Evolutionary conservation across 345 rosid species (phyloP).

Genomic region (Melastoma malabathricum): DNA sequence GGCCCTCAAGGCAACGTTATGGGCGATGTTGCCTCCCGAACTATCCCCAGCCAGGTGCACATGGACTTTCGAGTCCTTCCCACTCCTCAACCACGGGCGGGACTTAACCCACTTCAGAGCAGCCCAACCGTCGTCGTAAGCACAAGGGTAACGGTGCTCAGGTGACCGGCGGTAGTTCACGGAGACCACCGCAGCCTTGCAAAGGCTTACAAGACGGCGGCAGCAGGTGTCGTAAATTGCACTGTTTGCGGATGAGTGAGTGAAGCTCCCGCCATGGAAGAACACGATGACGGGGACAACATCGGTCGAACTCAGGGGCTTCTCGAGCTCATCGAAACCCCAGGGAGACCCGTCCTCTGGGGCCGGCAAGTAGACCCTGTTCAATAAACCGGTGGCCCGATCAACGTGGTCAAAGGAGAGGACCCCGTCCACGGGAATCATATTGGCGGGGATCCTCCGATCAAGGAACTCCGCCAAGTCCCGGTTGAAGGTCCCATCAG

Average conservation of each 20-base stretch:
- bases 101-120: constrained; percentile 16
- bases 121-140: constrained; percentile 19
- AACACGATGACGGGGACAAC: constrained; percentile 20
- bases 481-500: constrained; percentile 15
- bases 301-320: constrained; percentile 8
- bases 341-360: constrained; percentile 4
- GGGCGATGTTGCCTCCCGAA: constrained; percentile 17
- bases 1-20: constrained; percentile 14
- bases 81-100: constrained; percentile 12
- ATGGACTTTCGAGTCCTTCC: constrained; percentile 12
- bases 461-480: constrained; percentile 13
- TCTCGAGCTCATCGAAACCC: constrained; percentile 11
- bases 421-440: constrained; percentile 11
- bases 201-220: constrained; percentile 9
- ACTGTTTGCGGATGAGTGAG: constrained; percentile 10
- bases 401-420: constrained; percentile 14
- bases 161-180: constrained; percentile 24
- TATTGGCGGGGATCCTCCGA: constrained; percentile 11
- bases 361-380: constrained; percentile 21
- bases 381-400: constrained; percentile 6
- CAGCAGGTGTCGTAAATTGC: constrained; percentile 12
- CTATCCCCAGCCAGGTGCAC: constrained; percentile 17
- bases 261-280: constrained; percentile 31
- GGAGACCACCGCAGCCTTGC: constrained; percentile 13
- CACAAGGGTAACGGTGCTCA: constrained; percentile 20